Evolutionary conservation across 345 rosid genomes (phyloP).

Genomic region (Eutrema japonicum): DNA sequence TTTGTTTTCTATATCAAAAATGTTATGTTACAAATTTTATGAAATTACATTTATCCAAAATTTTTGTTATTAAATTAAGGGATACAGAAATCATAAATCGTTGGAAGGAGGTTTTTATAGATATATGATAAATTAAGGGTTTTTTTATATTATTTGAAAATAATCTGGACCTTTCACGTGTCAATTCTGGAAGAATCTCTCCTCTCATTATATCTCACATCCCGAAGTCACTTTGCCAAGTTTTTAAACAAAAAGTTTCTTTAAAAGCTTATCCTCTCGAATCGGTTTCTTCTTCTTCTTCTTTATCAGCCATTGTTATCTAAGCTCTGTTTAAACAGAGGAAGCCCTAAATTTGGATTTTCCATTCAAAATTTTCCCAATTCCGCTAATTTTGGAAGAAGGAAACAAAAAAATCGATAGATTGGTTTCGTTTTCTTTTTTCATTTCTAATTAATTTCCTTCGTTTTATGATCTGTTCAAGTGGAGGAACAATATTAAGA

Average conservation of each 20-base stretch:
- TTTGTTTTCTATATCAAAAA: background rate
- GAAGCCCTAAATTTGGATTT: constrained; percentile 34
- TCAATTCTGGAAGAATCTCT: constrained; percentile 30
- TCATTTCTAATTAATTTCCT: constrained; percentile 14
- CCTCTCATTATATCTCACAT: background rate
- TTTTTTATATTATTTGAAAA: background rate
- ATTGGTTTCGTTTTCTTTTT: background rate
- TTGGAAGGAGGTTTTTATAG: constrained; percentile 18
- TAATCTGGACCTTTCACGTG: constrained; percentile 21
- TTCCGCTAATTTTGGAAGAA: constrained; percentile 38
- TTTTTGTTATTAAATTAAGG: background rate
- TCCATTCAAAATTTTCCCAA: background rate
- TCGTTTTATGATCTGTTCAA: constrained; percentile 47
- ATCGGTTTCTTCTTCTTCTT: constrained; percentile 5
- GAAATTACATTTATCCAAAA: too few species aligned
- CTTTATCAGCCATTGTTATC: constrained; percentile 22
- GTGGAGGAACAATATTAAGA: constrained; percentile 32
- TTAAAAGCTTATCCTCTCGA: constrained; percentile 6
- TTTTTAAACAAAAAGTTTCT: constrained; percentile 15
- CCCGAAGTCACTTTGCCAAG: constrained; percentile 21
- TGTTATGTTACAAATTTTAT: too few species aligned
- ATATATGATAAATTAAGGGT: background rate
- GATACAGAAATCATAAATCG: background rate
- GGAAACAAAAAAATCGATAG: background rate
- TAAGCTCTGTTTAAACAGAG: constrained; percentile 41